These are phyloP conservation scores for Antitrichia curtipendula DNA, from an alignment of 225 moss, liverwort and hornwort species.

Conservation along the genomic window DNA sequence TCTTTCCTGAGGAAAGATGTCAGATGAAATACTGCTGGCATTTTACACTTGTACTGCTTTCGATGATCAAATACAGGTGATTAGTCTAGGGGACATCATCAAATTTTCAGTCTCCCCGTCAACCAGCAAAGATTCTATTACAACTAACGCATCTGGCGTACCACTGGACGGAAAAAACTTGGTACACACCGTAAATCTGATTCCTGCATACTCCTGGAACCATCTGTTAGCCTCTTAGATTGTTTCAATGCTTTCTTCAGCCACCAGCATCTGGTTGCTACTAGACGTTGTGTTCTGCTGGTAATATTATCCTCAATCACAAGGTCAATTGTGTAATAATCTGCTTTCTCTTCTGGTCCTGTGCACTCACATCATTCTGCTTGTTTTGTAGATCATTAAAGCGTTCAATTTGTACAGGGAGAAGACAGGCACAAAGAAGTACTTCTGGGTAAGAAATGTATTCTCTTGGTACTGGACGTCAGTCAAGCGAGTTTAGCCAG, in stretches of 20 bases:
- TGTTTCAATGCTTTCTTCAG: neutral
- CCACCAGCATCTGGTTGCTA: neutral
- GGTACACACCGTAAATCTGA: constrained; percentile 22
- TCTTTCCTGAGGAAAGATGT: neutral
- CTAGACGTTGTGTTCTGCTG: neutral
- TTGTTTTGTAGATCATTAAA: constrained; percentile 58
- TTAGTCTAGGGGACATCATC: constrained; percentile 84
- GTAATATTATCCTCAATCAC: neutral
- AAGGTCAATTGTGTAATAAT: neutral
- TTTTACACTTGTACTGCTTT: neutral
- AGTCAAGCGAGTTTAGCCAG: neutral
- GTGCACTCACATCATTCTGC: neutral
- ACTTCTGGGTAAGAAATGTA: constrained; percentile 58
- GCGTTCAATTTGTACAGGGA: constrained; percentile 78
- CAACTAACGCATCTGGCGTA: constrained; percentile 68
- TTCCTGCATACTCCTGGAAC: neutral
- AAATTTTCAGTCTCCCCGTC: constrained; percentile 86
- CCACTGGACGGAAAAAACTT: constrained; percentile 80
- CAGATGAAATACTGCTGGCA: neutral
- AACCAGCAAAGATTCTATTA: constrained; percentile 69
- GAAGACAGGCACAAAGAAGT: constrained; percentile 71
- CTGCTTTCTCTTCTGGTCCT: neutral
- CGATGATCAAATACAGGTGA: constrained; percentile 42
- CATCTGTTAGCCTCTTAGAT: neutral
- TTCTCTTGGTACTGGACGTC: neutral